Percentiles rank a stretch among this genome's conserved stretches.
phyloP scores from a whole-genome alignment of 2,329 filamentous ascomycete species.

The Colletotrichum trifolii region DNA sequence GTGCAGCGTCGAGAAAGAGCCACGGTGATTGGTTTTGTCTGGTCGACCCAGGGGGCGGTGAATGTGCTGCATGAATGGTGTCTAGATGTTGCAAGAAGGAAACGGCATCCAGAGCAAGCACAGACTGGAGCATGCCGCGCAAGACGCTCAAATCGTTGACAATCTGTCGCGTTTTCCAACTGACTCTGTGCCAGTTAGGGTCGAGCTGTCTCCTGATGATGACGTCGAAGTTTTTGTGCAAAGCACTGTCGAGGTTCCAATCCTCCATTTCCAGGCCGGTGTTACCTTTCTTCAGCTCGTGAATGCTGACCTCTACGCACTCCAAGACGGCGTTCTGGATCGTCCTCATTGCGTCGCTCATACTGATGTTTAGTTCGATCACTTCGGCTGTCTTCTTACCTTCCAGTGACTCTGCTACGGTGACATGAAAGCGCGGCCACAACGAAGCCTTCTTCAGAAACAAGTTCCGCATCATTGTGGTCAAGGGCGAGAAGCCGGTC shows the following conservation, averaged over 20 bases:
- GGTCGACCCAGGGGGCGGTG: constrained; percentile 87
- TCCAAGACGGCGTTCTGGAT: constrained; percentile 96
- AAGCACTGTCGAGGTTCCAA: constrained; percentile 93
- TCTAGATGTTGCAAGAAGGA: constrained; percentile 94
- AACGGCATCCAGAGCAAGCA: constrained; percentile 89
- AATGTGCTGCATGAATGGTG: constrained; percentile 90
- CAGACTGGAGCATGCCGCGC: constrained; percentile 81
- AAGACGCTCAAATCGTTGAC: constrained; percentile 89
- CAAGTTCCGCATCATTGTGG: constrained; percentile 91
- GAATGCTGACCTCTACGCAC: constrained; percentile 94
- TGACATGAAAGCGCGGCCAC: constrained; percentile 93
- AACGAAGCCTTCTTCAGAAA: constrained; percentile 90
- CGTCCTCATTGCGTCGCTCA: constrained; percentile 92
- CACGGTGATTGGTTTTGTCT: constrained; percentile 92
- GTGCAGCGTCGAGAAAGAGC: constrained; percentile 94
- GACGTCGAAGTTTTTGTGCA: constrained; percentile 92
- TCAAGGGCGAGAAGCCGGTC: constrained; percentile 85
- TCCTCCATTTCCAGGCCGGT: constrained; percentile 93
- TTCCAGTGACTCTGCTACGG: constrained; percentile 89
- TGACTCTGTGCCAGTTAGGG: constrained; percentile 96
- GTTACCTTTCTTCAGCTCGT: constrained; percentile 92
- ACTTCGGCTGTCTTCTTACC: constrained; percentile 94
- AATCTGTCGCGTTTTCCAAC: constrained; percentile 94
- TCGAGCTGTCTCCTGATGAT: constrained; percentile 90
- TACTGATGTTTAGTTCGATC: constrained; percentile 94